phyloP scores from a whole-genome alignment of 148 eudicot genomes.

The Cornus kousa region DNA sequence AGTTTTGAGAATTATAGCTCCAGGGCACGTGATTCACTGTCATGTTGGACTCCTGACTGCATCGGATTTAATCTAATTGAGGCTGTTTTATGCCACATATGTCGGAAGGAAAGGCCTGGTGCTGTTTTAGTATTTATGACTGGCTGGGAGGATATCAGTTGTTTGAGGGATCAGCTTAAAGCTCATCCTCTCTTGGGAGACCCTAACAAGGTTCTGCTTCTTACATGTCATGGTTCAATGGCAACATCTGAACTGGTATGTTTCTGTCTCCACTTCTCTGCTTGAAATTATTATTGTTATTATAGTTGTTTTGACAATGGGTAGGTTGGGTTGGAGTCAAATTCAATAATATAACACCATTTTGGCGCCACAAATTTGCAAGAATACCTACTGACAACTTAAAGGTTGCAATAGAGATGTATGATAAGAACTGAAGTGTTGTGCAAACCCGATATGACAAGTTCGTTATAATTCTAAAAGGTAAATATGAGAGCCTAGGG shows the following conservation, averaged over 20 bases:
- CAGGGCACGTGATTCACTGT: constrained; percentile 87
- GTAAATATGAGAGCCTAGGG: background rate
- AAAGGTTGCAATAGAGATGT: too few relatives aligned
- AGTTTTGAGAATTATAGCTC: constrained; percentile 80
- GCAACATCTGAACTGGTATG: constrained; percentile 91
- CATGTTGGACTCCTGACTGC: constrained; percentile 87
- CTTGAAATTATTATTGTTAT: background rate
- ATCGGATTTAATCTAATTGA: constrained; percentile 96
- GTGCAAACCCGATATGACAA: too few relatives aligned
- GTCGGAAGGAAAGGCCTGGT: constrained; percentile 94
- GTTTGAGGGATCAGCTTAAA: constrained; percentile 88
- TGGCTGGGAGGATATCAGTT: constrained; percentile 99
- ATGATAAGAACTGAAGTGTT: too few relatives aligned
- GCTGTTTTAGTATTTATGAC: constrained; percentile 99
- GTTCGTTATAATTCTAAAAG: background rate
- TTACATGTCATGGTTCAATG: constrained; percentile 99
- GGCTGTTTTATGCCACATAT: constrained; percentile 90
- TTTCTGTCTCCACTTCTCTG: background rate
- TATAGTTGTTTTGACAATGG: background rate
- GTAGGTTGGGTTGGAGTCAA: background rate
- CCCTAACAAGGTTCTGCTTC: constrained; percentile 88
- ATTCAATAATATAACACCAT: background rate
- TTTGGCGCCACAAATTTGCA: background rate
- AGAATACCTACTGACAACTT: too few relatives aligned
- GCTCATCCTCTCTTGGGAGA: constrained; percentile 98